Conservation (phyloP, 345 rosid species). For the Pistacia atlantica region DNA sequence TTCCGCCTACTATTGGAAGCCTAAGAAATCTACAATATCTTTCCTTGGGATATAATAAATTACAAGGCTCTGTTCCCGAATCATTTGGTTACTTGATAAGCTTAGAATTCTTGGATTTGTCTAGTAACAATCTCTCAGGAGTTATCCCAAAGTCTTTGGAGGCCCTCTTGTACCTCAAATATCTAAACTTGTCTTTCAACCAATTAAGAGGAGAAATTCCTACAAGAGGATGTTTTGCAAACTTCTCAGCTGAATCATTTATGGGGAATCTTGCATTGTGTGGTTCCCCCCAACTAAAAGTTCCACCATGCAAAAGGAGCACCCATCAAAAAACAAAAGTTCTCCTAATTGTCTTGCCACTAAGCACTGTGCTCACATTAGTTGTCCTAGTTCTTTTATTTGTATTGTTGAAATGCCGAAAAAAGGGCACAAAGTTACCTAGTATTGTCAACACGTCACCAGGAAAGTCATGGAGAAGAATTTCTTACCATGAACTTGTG, state of each 20-base stretch:
- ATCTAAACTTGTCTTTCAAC: conserved; percentile 17
- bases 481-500: conserved; percentile 4
- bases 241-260: conserved; percentile 19
- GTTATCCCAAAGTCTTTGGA: conserved; percentile 19
- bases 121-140: conserved; percentile 13
- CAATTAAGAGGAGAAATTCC: conserved; percentile 23
- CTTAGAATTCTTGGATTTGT: conserved; percentile 15
- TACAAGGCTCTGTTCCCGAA: too few relatives aligned
- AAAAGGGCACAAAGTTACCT: too few relatives aligned
- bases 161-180: neutral
- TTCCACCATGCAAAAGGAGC: conserved; percentile 8
- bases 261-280: conserved; percentile 11
- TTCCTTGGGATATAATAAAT: too few relatives aligned
- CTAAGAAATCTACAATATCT: too few relatives aligned
- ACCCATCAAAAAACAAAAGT: neutral
- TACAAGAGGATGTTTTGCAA: neutral
- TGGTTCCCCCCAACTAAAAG: neutral
- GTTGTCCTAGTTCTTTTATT: neutral
- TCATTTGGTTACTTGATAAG: too few relatives aligned
- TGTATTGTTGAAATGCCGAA: neutral
- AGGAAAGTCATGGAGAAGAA: conserved; percentile 3
- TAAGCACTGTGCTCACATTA: neutral
- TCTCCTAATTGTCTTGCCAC: neutral
- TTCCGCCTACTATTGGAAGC: too few relatives aligned
- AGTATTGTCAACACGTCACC: too few relatives aligned